Base-by-base conservation (phyloP, 176 grass and related monocot genomes). In the Cenchrus fungigraminus region DNA sequence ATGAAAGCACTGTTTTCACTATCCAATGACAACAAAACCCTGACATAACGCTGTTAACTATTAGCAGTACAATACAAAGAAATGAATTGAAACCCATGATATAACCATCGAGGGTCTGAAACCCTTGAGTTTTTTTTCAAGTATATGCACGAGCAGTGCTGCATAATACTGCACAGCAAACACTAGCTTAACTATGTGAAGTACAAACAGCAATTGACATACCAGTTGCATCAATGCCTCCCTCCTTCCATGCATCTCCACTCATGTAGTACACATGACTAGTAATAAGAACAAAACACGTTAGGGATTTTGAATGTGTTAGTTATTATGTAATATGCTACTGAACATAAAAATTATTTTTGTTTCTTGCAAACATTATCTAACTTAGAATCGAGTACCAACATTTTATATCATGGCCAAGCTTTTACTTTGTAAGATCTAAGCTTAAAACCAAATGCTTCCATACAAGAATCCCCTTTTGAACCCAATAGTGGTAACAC, bases 191-290 rank as follows among this genome's bases (percentile, higher is more conserved):
- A 85, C 54, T 68, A 63, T 57, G 40, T 76, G 15, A 52, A 51
- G 16, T 79, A 79, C 19, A 83, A 62, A 45, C 12, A 88, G 77
- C 40, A 68, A 52, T 51, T 73, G 34, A 74, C 68, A 84, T 92
- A 99, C 97, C 93, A 68, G 97, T 99, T 76, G 90, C 90, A 86
- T 99, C 97, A 75, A 99, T 99, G 83, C 97, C 97, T 81, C 97
- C 97, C 76, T 99, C 97, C 91, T 99, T 99, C 97, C 97, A 99
- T 12, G 97, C 97, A 84, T 96, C 91, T 71, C 97, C 97, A 45
- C 93, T 99, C 93, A 95, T 98, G 90, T 98, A 98, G 89, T 87
- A 90, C 58, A 95, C 85, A 78, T 98, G 96, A 83, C 96, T 98
- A 78, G 61, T 64, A 95, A 73, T 45, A 86, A 74, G 53, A 84